These are phyloP conservation scores for Excoecaria agallocha DNA, from an alignment of 345 rosid genomes.

Conservation along the genomic window DNA sequence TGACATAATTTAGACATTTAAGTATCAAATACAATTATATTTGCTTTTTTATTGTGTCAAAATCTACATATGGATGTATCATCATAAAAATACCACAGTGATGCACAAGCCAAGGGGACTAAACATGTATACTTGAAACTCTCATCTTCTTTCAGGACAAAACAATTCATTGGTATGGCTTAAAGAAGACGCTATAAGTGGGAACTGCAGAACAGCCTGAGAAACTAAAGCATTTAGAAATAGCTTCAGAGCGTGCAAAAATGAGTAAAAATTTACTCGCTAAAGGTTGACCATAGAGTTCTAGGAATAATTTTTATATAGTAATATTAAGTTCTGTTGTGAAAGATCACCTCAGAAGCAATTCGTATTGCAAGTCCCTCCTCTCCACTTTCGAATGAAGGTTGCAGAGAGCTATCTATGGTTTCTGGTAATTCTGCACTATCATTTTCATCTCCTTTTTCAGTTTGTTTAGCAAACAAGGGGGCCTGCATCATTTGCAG, in stretches of 20 bases:
- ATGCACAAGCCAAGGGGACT: background rate
- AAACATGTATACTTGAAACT: background rate
- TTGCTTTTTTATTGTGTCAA: background rate
- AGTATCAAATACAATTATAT: background rate
- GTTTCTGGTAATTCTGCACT: slow-evolving; percentile 33
- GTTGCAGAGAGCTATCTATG: slow-evolving; percentile 31
- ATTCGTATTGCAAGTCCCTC: slow-evolving; percentile 83
- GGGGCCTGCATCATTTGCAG: slow-evolving; percentile 93
- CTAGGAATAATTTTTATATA: background rate
- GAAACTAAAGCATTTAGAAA: background rate
- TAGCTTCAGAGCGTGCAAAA: background rate
- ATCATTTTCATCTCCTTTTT: slow-evolving; percentile 35
- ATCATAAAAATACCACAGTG: background rate
- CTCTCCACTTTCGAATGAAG: slow-evolving; percentile 55
- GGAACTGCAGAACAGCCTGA: background rate
- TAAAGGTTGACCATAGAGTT: background rate
- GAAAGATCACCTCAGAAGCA: slow-evolving; percentile 70
- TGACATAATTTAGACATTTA: background rate
- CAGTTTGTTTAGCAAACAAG: slow-evolving; percentile 46
- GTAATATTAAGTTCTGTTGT: background rate
- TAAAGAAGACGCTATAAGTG: background rate
- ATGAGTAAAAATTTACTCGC: background rate
- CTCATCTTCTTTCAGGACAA: background rate
- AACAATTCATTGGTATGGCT: background rate
- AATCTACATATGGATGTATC: background rate